Evolutionary conservation across 352 stramenopile species (phyloP), one percentile per base, ranked within the genome.

Genomic region (Elongisporangium senticosum): DNA sequence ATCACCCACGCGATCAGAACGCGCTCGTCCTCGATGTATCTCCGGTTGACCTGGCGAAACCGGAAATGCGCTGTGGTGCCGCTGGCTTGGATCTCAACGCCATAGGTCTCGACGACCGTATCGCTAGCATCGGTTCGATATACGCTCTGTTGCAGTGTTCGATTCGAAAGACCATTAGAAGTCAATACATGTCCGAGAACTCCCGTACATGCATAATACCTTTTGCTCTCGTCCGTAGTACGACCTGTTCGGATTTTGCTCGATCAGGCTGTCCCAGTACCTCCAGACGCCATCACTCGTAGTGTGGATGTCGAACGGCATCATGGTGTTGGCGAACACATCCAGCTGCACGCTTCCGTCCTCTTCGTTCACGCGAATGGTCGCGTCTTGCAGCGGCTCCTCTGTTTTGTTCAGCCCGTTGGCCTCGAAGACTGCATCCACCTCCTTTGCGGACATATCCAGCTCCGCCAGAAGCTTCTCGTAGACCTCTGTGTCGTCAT

Each of bases 101-200:
- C 65, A 49, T 83, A 80, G 54, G 69, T 83, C 54, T 86, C 79
- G 23, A 87, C 61, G n/a, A 87, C 79, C 22, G 73, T 84, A 50
- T 87, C 64, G 51, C 84, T 75, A 6, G 73, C 69, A 33, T 82
- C 70, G 7, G 68, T 78, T 24, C 60, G 65, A 61, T 77, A 58
- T 49, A 73, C 59, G 51, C 78, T 60, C 68, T 3, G 65, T 59
- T 21, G 74, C 68, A 51, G 70, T 65, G 71, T 40, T 10, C 0
- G 6, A 48, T 20, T 43, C 0, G 17, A 26, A 56, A 13, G 8
- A n/a, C 39, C 23, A 23, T 13, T 13, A 10, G 4, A 56, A 58
- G 22, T 33, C 53, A 15, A 51, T 20, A 67, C 17, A 64, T 28
- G 20, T 55, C 15, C 33, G 20, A 52, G 39, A 11, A 1, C 22